Evolutionary conservation across 768 basidiomycete genomes (phyloP), one percentile per base, ranked within the genome.

Genomic region (Gelatoporia subvermispora): DNA sequence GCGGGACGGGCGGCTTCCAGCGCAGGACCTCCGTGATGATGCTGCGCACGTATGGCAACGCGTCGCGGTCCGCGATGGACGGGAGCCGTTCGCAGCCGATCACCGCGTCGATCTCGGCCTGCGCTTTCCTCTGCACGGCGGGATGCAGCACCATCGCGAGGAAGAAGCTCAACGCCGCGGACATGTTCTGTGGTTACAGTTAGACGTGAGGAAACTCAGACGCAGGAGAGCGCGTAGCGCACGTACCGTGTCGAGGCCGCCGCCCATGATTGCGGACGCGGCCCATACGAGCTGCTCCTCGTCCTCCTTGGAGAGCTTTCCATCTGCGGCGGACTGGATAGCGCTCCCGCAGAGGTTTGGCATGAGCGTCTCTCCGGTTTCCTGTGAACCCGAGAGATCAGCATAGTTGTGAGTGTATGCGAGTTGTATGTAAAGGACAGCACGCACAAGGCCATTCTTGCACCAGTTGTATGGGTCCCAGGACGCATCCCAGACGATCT

Each of bases 91-190:
- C 71, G 36, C 56, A 50, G n/a, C 78, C 78, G 16, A 79, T 63
- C 15, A 83, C 74, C 0, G 56, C 50, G 53, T 86, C 85, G 17
- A 87, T 70, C 47, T 87, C 83, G 15, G 70, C 66, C 55, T 84
- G 82, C 0, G 81, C 84, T 36, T 73, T 76, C 36, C 53, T 68
- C 41, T 54, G 55, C 5, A 56, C 52, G 15, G 53, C 18, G 17
- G 49, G 49, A 34, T 44, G 35, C 15, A 18, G 43, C 8, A 37
- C 5, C 49, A 50, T 50, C n/a, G 43, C 49, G 3, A 45, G 23
- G 24, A 43, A 23, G 35, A 50, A 50, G 15, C 35, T 38, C 15
- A 39, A 20, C 3, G 38, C 18, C 9, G 45, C 38, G 2, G 45
- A 47, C 36, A 47, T 47, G 16, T 47, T 47, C 45, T 45, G 16